Base-by-base conservation (phyloP, 2,329 filamentous ascomycete genomes). In the Trichoderma harzianum region DNA sequence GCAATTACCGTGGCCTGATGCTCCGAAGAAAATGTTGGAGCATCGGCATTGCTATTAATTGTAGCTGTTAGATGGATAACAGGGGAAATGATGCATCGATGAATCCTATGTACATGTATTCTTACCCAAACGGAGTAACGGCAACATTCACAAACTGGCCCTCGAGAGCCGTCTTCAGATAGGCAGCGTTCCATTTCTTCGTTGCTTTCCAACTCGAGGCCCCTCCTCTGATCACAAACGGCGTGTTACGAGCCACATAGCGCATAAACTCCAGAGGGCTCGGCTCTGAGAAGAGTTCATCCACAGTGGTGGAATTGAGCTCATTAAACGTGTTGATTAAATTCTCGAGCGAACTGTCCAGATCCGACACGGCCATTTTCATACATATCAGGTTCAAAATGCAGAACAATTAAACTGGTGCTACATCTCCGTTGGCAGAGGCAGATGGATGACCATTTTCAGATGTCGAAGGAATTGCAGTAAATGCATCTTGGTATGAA, bases 181-280 rank as follows among this genome's bases (percentile, higher is more conserved):
- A 92, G 1, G 81, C 77, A 2, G 86, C 85, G 72, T 87, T 86
- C 93, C 93, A 96, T 65, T 81, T 84, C 70, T 81, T 83, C 3
- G 84, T 84, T 0, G 93, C 92, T 51, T 83, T 82, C 92, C 92
- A 95, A 43, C 85, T 80, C 0, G 77, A 78, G 1, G 91, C 91
- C 3, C 86, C 92, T 10, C 85, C 83, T 47, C 91, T 86, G 32
- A 95, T 83, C 3, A 95, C 87, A 76, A 95, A 95, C 0, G 93
- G 93, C 1, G 89, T 87, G 78, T 95, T 96, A 43, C 84, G 86
- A 18, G 91, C 86, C 24, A 95, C 92, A 80, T 90, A 91, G 76
- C 92, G 88, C 89, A 94, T 92, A 78, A 95, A 95, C 77, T 95
- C 91, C 7, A 96, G 86, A 0, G 93, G 88, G 32, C 90, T 92